Conservation (phyloP, 1,284 basidiomycete genomes). For the Neolentinus lepideus region DNA sequence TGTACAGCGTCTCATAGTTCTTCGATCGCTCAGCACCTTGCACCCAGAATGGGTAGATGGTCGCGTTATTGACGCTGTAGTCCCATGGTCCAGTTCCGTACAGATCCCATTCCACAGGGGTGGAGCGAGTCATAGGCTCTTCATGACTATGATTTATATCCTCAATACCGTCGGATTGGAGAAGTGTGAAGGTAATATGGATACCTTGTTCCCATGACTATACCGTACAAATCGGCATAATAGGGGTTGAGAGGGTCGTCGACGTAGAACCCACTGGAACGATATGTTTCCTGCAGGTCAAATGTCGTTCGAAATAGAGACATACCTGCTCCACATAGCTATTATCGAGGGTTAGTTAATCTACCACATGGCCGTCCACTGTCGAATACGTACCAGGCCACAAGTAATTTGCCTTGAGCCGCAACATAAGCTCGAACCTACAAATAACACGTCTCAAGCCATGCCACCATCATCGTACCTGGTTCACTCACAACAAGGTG, state of each 20-base stretch:
- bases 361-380: no score
- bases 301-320: neutral
- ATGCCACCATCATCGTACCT: neutral
- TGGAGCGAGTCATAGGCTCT: constrained; percentile 60
- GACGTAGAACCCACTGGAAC: constrained; percentile 51
- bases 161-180: neutral
- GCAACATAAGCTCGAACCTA: constrained; percentile 60
- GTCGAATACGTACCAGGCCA: constrained; percentile 55
- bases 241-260: constrained; percentile 62
- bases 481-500: constrained; percentile 38
- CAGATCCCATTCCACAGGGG: constrained; percentile 51
- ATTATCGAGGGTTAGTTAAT: no score
- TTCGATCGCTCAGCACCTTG: constrained; percentile 49
- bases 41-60: constrained; percentile 53
- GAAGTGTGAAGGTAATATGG: constrained; percentile 5
- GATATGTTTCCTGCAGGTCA: neutral
- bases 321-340: constrained; percentile 37
- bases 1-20: constrained; percentile 53
- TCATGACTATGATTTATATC: constrained; percentile 37
- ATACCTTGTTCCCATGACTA: constrained; percentile 62
- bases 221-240: constrained; percentile 58
- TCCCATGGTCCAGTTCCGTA: constrained; percentile 56
- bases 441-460: neutral
- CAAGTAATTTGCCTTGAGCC: constrained; percentile 64
- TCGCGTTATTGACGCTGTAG: constrained; percentile 43